Evolutionary conservation across 352 stramenopile genomes (phyloP).

Genomic region (Paralagenidium karlingii): DNA sequence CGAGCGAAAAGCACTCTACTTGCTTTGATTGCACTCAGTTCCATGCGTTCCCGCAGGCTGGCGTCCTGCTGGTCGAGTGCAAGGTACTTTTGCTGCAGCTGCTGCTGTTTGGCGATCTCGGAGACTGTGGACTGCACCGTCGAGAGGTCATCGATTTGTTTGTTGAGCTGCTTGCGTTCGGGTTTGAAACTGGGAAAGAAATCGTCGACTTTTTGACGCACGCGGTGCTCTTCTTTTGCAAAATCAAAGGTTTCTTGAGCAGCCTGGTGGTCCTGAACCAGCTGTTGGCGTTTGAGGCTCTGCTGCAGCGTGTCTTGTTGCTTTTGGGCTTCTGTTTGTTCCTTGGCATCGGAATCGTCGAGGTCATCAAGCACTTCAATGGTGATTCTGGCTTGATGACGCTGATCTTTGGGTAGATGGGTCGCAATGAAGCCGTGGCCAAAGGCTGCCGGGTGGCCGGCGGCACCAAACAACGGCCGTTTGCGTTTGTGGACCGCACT

Average conservation of each 20-base stretch:
- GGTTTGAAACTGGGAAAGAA: background rate
- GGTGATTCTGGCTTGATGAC: conserved; percentile 15
- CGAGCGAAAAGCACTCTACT: background rate
- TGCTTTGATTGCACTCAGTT: conserved; percentile 31
- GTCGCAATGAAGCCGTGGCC: background rate
- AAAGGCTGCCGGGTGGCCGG: no score
- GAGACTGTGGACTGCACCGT: no score
- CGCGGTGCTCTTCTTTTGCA: no score
- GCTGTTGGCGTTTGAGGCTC: conserved; percentile 6
- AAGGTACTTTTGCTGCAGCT: no score
- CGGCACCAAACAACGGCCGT: no score
- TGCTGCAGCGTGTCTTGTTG: conserved; percentile 10
- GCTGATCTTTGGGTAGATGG: conserved; percentile 1
- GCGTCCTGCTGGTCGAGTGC: no score
- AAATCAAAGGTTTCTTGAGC: conserved; percentile 4
- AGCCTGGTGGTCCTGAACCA: background rate
- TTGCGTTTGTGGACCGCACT: conserved; percentile 11
- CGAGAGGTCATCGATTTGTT: no score
- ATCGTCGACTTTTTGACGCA: background rate
- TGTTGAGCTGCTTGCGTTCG: no score
- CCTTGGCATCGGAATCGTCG: conserved; percentile 17
- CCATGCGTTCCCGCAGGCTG: conserved; percentile 36
- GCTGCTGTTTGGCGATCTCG: no score
- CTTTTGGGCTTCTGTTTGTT: conserved; percentile 5
- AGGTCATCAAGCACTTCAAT: conserved; percentile 59